Base-by-base conservation (phyloP, 179 eudicot species). In the Vitellaria paradoxa region DNA sequence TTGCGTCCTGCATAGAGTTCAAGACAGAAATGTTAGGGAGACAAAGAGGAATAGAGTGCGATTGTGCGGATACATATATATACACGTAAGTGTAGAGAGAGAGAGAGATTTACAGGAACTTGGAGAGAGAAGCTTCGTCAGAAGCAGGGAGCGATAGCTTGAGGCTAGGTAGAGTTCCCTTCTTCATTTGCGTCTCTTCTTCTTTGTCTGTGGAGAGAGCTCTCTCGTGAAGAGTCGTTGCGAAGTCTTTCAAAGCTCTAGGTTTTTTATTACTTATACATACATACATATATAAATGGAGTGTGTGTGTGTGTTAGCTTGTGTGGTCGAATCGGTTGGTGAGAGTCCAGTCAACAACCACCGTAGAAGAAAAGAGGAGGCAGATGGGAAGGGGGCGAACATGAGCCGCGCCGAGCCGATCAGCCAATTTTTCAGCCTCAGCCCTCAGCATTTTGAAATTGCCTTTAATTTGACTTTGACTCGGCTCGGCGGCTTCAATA, bases 71-170 rank as follows among this genome's bases (percentile, higher is more conserved):
- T 4, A 68, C 9, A 68, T 40, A 30, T 13, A 30, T 10, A 2
- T 3, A 64, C 3, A 77, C 6, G 66, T 3, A 30, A 18, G 37
- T 13, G 17, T 13, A 7, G 5, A 61, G 72, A 73, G 57, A 17
- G 72, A 65, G 47, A 69, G 69, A 30, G 68, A 72, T 21, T 56
- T 80, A 93, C 98, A 91, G 84, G 84, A 91, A 95, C 68, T 90
- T 83, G 40, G 90, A 80, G 65, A 91, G 77, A 69, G 92, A 83
- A 60, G 73, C 92, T 79, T 93, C 89, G 80, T 93, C 93, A 49
- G 95, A 88, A 75, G 86, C 79, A 80, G 98, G 97, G 67, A 93
- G 90, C 59, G 82, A 57, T 74, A 94, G 91, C 84, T 82, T 91
- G 83, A 92, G 94, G 57, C 78, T 87, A 47, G 84, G 85, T 45